Conservation (phyloP, 176 grass and related monocot genomes). For the Miscanthus lutarioriparius region DNA sequence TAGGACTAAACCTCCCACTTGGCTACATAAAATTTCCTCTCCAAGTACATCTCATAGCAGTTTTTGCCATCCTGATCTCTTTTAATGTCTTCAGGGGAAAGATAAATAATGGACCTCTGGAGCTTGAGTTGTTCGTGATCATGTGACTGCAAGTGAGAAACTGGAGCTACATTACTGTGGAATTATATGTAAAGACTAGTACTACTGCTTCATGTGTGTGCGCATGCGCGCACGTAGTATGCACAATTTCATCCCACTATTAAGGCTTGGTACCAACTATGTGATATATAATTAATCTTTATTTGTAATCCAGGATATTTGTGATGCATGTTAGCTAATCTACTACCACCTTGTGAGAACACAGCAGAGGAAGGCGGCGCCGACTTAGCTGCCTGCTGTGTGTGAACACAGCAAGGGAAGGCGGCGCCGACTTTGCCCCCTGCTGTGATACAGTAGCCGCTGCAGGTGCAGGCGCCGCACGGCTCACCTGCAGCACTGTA, state of each 20-base stretch:
- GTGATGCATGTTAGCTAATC: neutral
- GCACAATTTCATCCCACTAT: constrained; percentile 19
- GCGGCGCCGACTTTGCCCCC: no score
- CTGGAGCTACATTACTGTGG: neutral
- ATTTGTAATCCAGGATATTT: neutral
- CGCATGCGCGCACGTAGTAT: neutral
- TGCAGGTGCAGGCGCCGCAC: no score
- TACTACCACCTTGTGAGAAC: no score
- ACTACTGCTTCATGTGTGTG: neutral
- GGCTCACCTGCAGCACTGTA: no score
- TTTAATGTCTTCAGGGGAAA: constrained; percentile 39
- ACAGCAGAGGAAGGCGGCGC: no score
- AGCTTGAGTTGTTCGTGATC: constrained; percentile 4
- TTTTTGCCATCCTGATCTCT: neutral
- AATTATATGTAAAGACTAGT: constrained; percentile 18
- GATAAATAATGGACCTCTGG: constrained; percentile 26
- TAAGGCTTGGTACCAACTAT: neutral
- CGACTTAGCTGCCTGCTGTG: no score
- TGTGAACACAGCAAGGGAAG: no score
- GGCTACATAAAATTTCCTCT: neutral
- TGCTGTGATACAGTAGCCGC: no score
- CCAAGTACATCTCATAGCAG: neutral
- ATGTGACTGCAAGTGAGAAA: neutral
- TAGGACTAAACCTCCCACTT: neutral
- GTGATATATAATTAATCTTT: constrained; percentile 27